Base-by-base conservation (phyloP, 371 early-diverging fungal species). In the Fennellomyces sp. region DNA sequence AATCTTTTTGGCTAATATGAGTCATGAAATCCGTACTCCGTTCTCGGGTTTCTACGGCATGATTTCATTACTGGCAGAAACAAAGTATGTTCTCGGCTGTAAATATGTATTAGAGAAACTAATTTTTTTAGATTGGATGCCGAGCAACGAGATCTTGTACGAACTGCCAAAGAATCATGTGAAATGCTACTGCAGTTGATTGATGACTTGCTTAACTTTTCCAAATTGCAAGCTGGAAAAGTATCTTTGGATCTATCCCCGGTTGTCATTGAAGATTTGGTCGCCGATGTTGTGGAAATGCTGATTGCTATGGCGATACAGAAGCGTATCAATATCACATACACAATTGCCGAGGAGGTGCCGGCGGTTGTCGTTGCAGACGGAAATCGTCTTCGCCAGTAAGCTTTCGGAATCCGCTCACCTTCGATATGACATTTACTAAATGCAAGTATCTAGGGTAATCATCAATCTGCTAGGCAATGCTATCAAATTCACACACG, bases 181-280 rank as follows among this genome's bases (percentile, higher is more conserved):
- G 81, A 83, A 63, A 81, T 83, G 54, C 39, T 86, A 23, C 62
- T 85, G 26, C 75, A 81, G 21, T 81, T 86, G 35, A 86, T 86
- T 59, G 85, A 86, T 47, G 87, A 86, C 56, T 58, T 87, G 15
- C 58, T 87, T 17, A 85, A 87, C 62, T 86, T 85, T 52, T 84
- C 84, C 55, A 87, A 86, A 23, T 60, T 87, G 27, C 84, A 87
- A 63, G 83, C 87, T 0, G 85, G 84, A 21, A 87, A 87, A 42
- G 82, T 87, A 6, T 66, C 74, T 0, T 47, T 87, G 50, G 86
- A 87, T 51, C 36, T 75, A 0, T 66, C 78, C 2, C 78, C 82
- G 2, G 50, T 86, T n/a, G 67, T 76, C 8, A 59, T 85, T 10
- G 84, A 84, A 52, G 83, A 83, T 25, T 61, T 83, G 15, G 61